Percentiles rank a stretch among this genome's conserved stretches.
Evolutionary conservation across 768 basidiomycete genomes (phyloP).

Genomic region (Chalciporus chontae): DNA sequence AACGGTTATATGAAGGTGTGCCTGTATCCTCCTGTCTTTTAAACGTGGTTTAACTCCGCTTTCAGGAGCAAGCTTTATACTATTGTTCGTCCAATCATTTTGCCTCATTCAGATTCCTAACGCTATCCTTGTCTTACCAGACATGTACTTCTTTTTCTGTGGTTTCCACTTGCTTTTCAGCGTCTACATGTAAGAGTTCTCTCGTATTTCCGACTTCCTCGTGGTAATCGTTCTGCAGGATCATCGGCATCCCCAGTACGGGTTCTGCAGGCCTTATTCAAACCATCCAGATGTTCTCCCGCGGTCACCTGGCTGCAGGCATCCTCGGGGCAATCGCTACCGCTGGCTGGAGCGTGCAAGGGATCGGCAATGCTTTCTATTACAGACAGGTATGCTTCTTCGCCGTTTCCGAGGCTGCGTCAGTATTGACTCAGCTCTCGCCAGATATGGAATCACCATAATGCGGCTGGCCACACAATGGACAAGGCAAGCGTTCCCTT

Average conservation of each 20-base stretch:
- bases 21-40: constrained; percentile 19
- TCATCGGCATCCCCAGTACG: constrained; percentile 93
- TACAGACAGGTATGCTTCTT: constrained; percentile 61
- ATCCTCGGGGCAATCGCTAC: constrained; percentile 79
- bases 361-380: constrained; percentile 74
- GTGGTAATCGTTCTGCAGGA: constrained; percentile 47
- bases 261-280: constrained; percentile 95
- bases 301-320: constrained; percentile 72
- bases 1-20: constrained; percentile 95
- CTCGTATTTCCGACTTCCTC: constrained; percentile 11
- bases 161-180: constrained; percentile 94
- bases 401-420: constrained; percentile 13
- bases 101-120: constrained; percentile 9
- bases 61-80: constrained; percentile 88
- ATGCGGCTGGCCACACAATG: constrained; percentile 81
- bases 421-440: constrained; percentile 5
- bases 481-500: constrained; percentile 57
- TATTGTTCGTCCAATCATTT: constrained; percentile 62
- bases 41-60: constrained; percentile 16
- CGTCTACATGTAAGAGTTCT: constrained; percentile 72
- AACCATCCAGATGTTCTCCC: constrained; percentile 76
- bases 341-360: constrained; percentile 85
- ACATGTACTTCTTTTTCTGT: constrained; percentile 94
- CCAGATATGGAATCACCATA: constrained; percentile 77
- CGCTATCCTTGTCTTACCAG: constrained; percentile 38